Evolutionary conservation across 2,329 filamentous ascomycete genomes (phyloP).

Genomic region (Alternaria angustiovoidea): DNA sequence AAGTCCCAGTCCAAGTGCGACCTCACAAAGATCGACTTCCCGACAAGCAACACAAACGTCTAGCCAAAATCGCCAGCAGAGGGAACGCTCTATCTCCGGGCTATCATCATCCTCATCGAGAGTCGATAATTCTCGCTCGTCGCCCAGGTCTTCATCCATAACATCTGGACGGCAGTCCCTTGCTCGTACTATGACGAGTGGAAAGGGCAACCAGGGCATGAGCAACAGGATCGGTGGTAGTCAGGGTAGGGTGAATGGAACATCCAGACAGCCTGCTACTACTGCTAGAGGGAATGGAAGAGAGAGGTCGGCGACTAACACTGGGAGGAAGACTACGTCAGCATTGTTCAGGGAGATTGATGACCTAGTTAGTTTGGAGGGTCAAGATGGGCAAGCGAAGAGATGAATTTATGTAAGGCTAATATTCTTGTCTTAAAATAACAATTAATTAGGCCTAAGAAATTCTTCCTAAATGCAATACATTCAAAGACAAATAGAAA

Average conservation of each 20-base stretch:
- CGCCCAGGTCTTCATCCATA: neutral
- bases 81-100: conserved; percentile 16
- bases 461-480: neutral
- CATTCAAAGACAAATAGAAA: neutral
- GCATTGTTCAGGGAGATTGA: conserved; percentile 41
- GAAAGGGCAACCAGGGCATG: conserved; percentile 25
- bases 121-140: neutral
- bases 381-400: neutral
- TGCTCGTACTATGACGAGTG: conserved; percentile 34
- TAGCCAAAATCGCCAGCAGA: neutral
- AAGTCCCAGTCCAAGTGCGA: neutral
- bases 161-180: conserved; percentile 16
- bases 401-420: neutral
- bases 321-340: conserved; percentile 34
- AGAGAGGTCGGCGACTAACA: neutral
- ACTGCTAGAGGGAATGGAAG: neutral
- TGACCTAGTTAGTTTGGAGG: conserved; percentile 30
- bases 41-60: conserved; percentile 4
- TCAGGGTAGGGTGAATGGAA: neutral
- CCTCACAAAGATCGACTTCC: conserved; percentile 3
- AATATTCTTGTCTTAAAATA: neutral
- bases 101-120: neutral
- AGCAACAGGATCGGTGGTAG: conserved; percentile 10
- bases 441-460: neutral
- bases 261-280: neutral